phyloP scores from a whole-genome alignment of 2,329 filamentous ascomycete species.

The Ambrosiella beaveri region DNA sequence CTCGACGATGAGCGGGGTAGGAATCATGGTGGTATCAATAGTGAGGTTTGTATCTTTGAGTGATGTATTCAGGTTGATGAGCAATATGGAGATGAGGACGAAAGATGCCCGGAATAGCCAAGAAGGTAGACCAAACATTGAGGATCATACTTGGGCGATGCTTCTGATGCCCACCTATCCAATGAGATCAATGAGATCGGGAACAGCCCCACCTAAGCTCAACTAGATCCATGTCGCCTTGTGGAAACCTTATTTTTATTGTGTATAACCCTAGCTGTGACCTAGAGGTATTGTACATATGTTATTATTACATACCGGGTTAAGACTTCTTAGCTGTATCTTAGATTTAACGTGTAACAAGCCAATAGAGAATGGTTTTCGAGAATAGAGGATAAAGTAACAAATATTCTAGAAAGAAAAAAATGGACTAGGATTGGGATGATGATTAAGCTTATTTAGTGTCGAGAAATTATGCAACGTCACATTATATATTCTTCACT shows the following conservation, averaged over 20 bases:
- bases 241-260: not conserved
- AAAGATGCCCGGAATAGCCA: not conserved
- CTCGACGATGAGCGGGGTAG: constrained; percentile 51
- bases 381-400: not conserved
- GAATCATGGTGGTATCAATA: not conserved
- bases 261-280: not conserved
- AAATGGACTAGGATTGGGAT: too few species aligned
- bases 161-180: not conserved
- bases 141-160: not conserved
- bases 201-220: too few species aligned
- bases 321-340: too few species aligned
- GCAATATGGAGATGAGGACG: not conserved
- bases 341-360: not conserved
- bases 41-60: not conserved
- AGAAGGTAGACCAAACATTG: not conserved
- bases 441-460: too few species aligned
- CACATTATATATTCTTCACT: too few species aligned
- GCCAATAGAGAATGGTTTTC: not conserved
- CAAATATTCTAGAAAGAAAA: too few species aligned
- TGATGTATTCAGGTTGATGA: not conserved
- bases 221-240: too few species aligned
- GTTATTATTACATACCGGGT: too few species aligned
- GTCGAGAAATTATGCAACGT: too few species aligned
- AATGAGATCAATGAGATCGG: not conserved
- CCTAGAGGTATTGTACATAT: too few species aligned